Evolutionary conservation across 805 yeast species (phyloP).

Genomic region (Cyberlindnera mrakii): DNA sequence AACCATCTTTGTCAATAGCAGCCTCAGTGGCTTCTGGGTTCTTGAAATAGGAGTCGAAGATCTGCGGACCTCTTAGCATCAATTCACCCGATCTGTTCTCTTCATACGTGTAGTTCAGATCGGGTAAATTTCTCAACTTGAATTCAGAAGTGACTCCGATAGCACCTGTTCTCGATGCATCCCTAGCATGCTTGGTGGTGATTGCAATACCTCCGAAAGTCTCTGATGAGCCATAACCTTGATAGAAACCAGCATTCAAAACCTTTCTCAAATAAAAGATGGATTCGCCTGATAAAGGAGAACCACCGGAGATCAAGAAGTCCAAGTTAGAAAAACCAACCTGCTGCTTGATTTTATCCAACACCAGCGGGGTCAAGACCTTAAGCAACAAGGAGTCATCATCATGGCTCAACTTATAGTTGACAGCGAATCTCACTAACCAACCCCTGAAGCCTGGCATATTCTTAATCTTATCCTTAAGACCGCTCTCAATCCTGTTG

Average conservation of each 20-base stretch:
- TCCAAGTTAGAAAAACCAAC: constrained; percentile 43
- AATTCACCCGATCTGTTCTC: constrained; percentile 53
- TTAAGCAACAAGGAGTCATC: constrained; percentile 26
- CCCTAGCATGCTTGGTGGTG: constrained; percentile 43
- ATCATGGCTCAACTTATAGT: constrained; percentile 36
- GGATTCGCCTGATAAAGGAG: constrained; percentile 63
- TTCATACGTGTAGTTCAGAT: constrained; percentile 44
- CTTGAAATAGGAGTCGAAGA: constrained; percentile 51
- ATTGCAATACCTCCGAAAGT: constrained; percentile 55
- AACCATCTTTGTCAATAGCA: constrained; percentile 50
- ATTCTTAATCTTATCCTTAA: constrained; percentile 41
- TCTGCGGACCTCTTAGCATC: constrained; percentile 58
- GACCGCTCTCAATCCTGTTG: constrained; percentile 55
- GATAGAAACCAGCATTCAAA: constrained; percentile 46
- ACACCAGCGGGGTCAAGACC: constrained; percentile 33
- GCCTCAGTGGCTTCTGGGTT: constrained; percentile 48
- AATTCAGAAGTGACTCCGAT: constrained; percentile 50
- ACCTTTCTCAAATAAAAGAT: constrained; percentile 56
- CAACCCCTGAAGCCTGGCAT: constrained; percentile 41
- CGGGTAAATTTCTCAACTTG: constrained; percentile 58
- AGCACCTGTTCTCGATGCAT: constrained; percentile 51
- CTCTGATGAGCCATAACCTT: constrained; percentile 78
- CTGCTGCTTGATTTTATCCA: constrained; percentile 37
- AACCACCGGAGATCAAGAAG: constrained; percentile 50
- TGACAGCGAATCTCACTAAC: constrained; percentile 34